These are phyloP conservation scores for Candida glaebosa DNA, from an alignment of 805 yeast genomes.

Conservation along the genomic window DNA sequence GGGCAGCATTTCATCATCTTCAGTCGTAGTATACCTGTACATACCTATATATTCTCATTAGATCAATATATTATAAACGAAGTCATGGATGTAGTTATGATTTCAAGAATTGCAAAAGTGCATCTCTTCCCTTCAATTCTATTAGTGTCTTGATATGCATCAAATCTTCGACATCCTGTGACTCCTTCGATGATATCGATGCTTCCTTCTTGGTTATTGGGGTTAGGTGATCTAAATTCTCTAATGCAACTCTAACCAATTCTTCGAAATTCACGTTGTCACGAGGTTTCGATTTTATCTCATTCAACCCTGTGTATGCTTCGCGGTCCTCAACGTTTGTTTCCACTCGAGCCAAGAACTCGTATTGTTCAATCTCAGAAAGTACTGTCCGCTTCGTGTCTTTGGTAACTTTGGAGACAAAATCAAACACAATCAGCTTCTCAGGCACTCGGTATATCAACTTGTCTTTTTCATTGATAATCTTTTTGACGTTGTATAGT, in stretches of 20 bases:
- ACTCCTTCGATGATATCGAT: not conserved
- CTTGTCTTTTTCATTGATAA: slow-evolving; percentile 28
- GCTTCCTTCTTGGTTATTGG: not conserved
- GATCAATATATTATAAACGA: slow-evolving; percentile 2
- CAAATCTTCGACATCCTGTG: slow-evolving; percentile 49
- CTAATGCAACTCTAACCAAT: slow-evolving; percentile 41
- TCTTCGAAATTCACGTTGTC: slow-evolving; percentile 42
- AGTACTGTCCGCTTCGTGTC: slow-evolving; percentile 24
- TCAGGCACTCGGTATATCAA: slow-evolving; percentile 67
- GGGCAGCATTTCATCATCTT: too few relatives aligned
- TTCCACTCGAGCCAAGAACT: slow-evolving; percentile 15
- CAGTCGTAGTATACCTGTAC: slow-evolving; percentile 11
- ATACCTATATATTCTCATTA: slow-evolving; percentile 5
- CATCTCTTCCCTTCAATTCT: slow-evolving; percentile 65
- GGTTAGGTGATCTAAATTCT: slow-evolving; percentile 6
- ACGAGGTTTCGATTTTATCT: slow-evolving; percentile 29
- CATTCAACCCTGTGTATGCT: slow-evolving; percentile 23
- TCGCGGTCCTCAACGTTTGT: slow-evolving; percentile 15
- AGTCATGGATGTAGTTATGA: slow-evolving; percentile 8
- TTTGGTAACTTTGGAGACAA: slow-evolving; percentile 48
- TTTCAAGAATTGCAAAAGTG: slow-evolving; percentile 56
- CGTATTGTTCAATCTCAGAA: slow-evolving; percentile 22
- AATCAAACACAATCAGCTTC: slow-evolving; percentile 64
- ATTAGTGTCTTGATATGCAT: slow-evolving; percentile 57
- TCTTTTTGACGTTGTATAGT: slow-evolving; percentile 17